Conservation (phyloP, 208 protist species). For the Sergeia podlipaevii region DNA sequence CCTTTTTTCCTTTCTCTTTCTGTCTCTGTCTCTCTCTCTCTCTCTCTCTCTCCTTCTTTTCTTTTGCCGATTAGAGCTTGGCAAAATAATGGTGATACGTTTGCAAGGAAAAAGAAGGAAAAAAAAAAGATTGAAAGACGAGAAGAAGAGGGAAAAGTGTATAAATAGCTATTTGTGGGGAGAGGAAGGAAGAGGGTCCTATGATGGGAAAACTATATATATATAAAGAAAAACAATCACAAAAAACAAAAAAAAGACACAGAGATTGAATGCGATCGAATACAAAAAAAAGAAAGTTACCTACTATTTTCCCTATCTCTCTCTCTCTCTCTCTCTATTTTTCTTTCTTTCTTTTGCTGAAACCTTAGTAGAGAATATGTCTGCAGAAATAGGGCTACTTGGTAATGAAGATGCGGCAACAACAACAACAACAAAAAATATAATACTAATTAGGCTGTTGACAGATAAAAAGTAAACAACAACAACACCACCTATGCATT, state of each 20-base stretch:
- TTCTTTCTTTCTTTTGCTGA: background rate
- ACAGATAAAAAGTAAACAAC: too few relatives aligned
- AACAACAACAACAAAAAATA: background rate
- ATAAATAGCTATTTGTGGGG: slow-evolving; percentile 7
- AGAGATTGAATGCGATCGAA: background rate
- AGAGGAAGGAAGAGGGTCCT: background rate
- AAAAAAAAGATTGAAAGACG: slow-evolving; percentile 5
- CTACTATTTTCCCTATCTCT: background rate
- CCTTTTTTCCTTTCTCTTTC: background rate
- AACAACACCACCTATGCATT: too few relatives aligned
- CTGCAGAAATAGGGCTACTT: too few relatives aligned
- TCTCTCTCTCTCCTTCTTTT: background rate
- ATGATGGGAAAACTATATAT: background rate
- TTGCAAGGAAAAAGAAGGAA: slow-evolving; percentile 1
- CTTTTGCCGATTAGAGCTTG: background rate
- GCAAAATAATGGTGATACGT: slow-evolving; percentile 2
- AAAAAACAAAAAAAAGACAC: slow-evolving; percentile 2
- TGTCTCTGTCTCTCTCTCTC: background rate
- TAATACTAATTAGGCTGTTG: too few relatives aligned
- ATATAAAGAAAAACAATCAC: slow-evolving; percentile 4
- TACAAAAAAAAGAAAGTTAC: background rate
- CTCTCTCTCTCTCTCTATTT: background rate
- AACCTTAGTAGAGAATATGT: slow-evolving; percentile 4
- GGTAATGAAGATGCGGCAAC: too few relatives aligned
- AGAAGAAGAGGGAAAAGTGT: background rate